Percentiles rank a stretch among this genome's conserved stretches.
Evolutionary conservation across 163 green algal species (phyloP).

Genomic region (Scenedesmus sp.): DNA sequence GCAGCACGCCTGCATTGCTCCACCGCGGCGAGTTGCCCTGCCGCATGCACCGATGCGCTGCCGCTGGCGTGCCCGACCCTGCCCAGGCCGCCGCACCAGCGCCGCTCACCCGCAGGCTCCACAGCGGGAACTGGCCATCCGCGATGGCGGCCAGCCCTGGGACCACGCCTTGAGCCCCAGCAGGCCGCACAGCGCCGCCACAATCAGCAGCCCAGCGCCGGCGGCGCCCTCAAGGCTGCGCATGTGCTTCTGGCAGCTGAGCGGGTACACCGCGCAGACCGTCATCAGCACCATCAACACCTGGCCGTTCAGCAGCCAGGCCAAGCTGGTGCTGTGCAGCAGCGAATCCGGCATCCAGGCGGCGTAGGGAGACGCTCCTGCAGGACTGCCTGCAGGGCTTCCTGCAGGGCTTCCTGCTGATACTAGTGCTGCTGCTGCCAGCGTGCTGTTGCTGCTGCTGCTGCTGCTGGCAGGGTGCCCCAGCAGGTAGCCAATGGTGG

Average conservation of each 20-base stretch:
- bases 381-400: neutral
- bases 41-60: neutral
- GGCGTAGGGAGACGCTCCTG: neutral
- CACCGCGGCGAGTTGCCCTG: too few relatives aligned
- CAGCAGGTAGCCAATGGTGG: neutral
- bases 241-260: slow-evolving; percentile 70
- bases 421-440: neutral
- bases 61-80: too few relatives aligned
- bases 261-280: slow-evolving; percentile 63
- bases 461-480: neutral
- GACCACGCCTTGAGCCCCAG: neutral
- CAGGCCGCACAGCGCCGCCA: slow-evolving; percentile 30
- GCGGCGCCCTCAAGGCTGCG: slow-evolving; percentile 70
- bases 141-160: slow-evolving; percentile 16
- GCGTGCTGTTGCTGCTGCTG: slow-evolving; percentile 1
- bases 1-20: too few relatives aligned
- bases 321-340: neutral
- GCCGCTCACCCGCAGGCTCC: slow-evolving; percentile 37
- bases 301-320: slow-evolving; percentile 51
- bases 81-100: too few relatives aligned
- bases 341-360: neutral
- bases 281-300: slow-evolving; percentile 63
- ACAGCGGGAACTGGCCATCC: slow-evolving; percentile 20
- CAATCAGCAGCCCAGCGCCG: slow-evolving; percentile 60
- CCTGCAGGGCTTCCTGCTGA: neutral